Evolutionary conservation across 352 stramenopile genomes (phyloP), one percentile per base, ranked within the genome.

Genomic region (Phytopythium ostracodes): DNA sequence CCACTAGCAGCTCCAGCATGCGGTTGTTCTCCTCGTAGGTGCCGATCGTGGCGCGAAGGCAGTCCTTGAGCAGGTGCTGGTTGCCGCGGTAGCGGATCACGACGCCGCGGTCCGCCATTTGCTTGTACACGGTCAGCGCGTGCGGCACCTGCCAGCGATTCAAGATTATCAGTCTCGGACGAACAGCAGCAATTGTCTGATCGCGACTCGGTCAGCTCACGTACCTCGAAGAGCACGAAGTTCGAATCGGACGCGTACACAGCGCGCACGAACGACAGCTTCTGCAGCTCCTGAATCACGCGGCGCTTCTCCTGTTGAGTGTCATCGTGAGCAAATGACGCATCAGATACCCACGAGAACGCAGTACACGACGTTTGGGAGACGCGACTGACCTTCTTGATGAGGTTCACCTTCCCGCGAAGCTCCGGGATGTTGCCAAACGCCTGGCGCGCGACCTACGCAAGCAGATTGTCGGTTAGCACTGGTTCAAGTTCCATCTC

Each of bases 71-170:
- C 59, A 99, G 83, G 63, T 98, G 81, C 76, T 99, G 95, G 66
- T 96, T 98, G 46, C 97, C 97, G 53, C 97, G 94, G 77, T 98
- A 99, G 46, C 97, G 92, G 67, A 98, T 98, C 8, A 99, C 97
- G 40, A 99, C 89, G 49, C 94, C 93, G 50, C 79, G 87, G 58
- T 88, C 77, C 22, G 98, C 96, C 79, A 98, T 97, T 70, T 89
- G 71, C 60, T 96, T 94, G 76, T 99, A 99, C 20, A 99, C 81
- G 24, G 91, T 76, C 59, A 97, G 79, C 0, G 96, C 96, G 35
- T 96, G 76, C 27, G 87, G 77, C 29, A 97, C 80, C 76, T 97
- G 53, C 46, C 17, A 47, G n/a, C 9, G 36, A 11, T 31, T 38
- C 12, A 17, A 35, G 1, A 6, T 46, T 49, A 17, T 44, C 40